Evolutionary conservation across 192 early-diverging fungal genomes (phyloP), one percentile per base, ranked within the genome.

Genomic region (Coemansia sp.): DNA sequence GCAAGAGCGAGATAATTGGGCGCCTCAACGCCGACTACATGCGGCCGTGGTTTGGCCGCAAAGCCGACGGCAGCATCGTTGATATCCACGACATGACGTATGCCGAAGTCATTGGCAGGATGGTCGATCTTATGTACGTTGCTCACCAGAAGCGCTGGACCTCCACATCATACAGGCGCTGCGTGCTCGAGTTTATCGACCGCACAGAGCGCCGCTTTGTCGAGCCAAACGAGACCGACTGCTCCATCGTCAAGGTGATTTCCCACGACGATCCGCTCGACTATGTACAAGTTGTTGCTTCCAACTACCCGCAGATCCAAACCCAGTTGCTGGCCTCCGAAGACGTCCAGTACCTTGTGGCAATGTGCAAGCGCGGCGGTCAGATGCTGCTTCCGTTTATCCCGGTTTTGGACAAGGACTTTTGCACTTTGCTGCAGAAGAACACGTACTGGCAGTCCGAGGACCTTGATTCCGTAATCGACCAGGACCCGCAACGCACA

Each of bases 71-170:
- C 11, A 71, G 67, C 5, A 81, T 90, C 53, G 90, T 86, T 34
- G 92, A 94, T 67, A 82, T 97, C 51, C 88, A 91, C 73, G 93
- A 94, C 35, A 95, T 97, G 94, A 95, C 95, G 24, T 98, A 98
- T 71, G 78, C 83, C 51, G 92, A 95, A 65, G 91, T 96, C 24
- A 77, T 91, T 20, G 72, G 87, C 66, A 92, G 95, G 55, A 61
- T 98, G 73, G 81, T 94, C 20, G 89, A 91, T 73, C 86, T 94
- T 26, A 71, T 94, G 80, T 96, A 91, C 74, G 76, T 92, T 53
- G 70, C 83, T 46, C 83, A 88, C 59, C 82, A 92, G 73, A 44
- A 68, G 45, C 85, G 90, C 43, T 98, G 95, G 95, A 90, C 94
- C 52, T 89, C 93, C 60, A 33, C 79, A 24, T 84, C 93, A 5